These are phyloP conservation scores for Apocynum venetum DNA, from an alignment of 257 asterid genomes.

Conservation along the genomic window DNA sequence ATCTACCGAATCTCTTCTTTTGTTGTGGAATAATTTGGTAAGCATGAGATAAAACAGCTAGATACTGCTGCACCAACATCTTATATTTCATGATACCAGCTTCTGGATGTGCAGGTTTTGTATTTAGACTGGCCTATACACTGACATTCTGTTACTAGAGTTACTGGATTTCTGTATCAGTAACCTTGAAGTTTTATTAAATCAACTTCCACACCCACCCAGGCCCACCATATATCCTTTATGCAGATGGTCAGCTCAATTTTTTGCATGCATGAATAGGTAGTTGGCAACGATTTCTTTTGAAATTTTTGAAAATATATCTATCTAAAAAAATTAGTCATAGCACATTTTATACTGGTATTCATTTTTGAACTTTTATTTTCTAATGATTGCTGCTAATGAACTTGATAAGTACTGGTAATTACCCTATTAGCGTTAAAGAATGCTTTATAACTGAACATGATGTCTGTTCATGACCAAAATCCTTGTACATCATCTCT, in stretches of 20 bases:
- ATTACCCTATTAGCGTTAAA: not conserved
- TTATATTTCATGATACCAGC: not conserved
- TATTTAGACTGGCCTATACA: not conserved
- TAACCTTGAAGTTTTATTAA: not conserved
- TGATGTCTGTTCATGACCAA: not conserved
- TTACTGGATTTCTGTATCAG: not conserved
- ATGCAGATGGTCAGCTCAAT: not conserved
- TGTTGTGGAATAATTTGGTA: not conserved
- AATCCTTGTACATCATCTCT: conserved; percentile 2
- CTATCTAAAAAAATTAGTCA: not conserved
- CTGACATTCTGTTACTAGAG: not conserved
- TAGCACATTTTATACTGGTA: not conserved
- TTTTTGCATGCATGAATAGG: not conserved
- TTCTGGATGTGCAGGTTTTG: not conserved
- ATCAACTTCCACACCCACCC: not conserved
- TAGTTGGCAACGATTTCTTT: not conserved
- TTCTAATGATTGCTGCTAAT: not conserved
- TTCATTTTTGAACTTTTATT: not conserved
- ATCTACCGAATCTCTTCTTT: not conserved
- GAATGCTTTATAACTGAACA: not conserved
- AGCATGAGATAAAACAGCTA: not conserved
- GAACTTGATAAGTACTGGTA: not conserved
- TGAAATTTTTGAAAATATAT: not conserved
- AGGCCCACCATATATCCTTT: not conserved
- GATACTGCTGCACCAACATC: not conserved